Conservation (phyloP, 441 rosid genomes). For the Rhodomyrtus psidioides region DNA sequence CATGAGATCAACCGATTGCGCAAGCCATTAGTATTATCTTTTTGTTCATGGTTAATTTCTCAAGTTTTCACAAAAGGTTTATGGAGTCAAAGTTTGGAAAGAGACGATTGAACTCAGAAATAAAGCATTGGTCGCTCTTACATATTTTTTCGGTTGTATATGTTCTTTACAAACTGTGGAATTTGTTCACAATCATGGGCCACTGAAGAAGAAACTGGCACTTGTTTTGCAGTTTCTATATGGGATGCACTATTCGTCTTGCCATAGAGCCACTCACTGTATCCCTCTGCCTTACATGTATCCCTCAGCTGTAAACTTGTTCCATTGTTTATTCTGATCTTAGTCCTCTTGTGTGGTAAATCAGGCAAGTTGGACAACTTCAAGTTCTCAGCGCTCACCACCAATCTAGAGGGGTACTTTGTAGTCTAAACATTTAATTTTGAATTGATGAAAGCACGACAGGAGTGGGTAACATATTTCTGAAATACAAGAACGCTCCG, state of each 20-base stretch:
- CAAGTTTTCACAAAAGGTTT: background rate
- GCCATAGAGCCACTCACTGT: background rate
- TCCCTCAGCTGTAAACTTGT: no score
- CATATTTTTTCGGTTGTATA: background rate
- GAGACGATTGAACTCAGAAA: background rate
- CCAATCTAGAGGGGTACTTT: constrained; percentile 90
- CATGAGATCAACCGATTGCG: background rate
- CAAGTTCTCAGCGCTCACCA: constrained; percentile 94
- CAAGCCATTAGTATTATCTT: background rate
- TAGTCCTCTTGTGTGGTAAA: constrained; percentile 2
- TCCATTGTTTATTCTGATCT: background rate
- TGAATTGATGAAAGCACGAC: background rate
- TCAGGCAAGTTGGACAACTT: constrained; percentile 78
- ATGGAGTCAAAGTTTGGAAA: background rate
- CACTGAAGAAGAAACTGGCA: no score
- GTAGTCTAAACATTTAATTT: background rate
- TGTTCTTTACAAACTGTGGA: background rate
- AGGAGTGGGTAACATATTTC: background rate
- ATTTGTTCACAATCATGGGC: background rate
- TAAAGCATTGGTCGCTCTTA: background rate
- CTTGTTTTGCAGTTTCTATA: background rate
- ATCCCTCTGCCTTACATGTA: background rate
- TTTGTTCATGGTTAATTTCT: background rate
- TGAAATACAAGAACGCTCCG: constrained; percentile 65
- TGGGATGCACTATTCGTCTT: background rate